Base-by-base conservation (phyloP, 2,329 filamentous ascomycete genomes). In the Alternaria rosae region DNA sequence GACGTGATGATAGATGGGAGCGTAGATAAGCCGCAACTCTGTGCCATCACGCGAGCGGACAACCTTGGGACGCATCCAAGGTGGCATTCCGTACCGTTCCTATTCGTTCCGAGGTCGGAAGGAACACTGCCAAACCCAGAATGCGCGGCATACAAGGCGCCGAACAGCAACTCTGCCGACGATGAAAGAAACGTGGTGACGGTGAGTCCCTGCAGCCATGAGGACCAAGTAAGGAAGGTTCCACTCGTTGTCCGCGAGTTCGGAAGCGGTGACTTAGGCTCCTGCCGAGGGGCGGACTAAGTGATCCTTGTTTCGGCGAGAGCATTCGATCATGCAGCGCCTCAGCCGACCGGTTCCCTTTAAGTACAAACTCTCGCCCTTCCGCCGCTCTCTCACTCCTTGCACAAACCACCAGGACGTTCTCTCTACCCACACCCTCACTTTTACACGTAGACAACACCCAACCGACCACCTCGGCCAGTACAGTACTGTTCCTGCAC, bases 31-130 rank as follows among this genome's bases (percentile, higher is more conserved):
- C 48, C 48, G 21, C 41, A 50, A 26, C 41, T 55, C 21, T 25
- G 44, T 23, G 38, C 61, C 26, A 59, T 66, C 61, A 66, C 55
- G 63, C 55, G 56, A 38, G 56, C 56, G 41, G 42, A 13, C 20
- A 20, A 32, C 47, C 28, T 51, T 51, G 47, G 28, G 21, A 25
- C 47, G 20, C 47, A 25, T 23, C 28, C 26, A 32, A 9, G 26
- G 47, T n/a, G 57, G 43, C 30, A 35, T 59, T 59, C 61, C 56
- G 52, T 62, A 52, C 59, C 32, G n/a, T 57, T 60, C 58, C 44
- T 50, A 52, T 48, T 57, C 45, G 60, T 67, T 69, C 68, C 65
- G 65, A 67, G 57, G 44, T 67, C 65, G 68, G 67, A 62, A 69
- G 64, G 54, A 30, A 55, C 60, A 26, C 54, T 30, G 28, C 21